phyloP scores from a whole-genome alignment of 169 alveolate genomes.

The Cystoisospora suis region DNA sequence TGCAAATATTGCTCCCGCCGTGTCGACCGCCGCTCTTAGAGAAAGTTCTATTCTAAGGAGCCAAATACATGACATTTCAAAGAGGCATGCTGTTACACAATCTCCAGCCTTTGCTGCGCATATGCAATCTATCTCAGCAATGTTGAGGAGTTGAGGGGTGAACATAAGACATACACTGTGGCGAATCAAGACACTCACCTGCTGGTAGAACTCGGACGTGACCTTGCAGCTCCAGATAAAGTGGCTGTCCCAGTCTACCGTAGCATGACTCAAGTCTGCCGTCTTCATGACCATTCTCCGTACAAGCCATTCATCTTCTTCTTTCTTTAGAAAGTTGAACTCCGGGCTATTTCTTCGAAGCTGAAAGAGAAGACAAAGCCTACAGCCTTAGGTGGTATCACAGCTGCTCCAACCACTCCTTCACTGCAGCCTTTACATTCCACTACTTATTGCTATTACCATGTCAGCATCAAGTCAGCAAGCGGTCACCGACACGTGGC shows the following conservation, averaged over 20 bases:
- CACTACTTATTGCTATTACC: too few relatives aligned
- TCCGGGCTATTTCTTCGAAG: conserved; percentile 39
- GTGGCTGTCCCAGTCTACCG: conserved; percentile 75
- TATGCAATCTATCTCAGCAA: too few relatives aligned
- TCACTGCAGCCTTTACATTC: too few relatives aligned
- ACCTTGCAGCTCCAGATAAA: conserved; percentile 74
- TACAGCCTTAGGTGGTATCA: too few relatives aligned
- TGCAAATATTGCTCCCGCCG: too few relatives aligned
- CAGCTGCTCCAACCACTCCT: too few relatives aligned
- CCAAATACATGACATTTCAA: background rate
- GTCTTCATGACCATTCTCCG: conserved; percentile 75
- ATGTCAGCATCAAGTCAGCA: too few relatives aligned
- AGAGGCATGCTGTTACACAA: background rate
- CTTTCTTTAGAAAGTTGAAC: conserved; percentile 40
- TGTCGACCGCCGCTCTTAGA: too few relatives aligned
- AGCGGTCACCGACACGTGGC: too few relatives aligned
- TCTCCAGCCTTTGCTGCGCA: background rate
- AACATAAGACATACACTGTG: too few relatives aligned
- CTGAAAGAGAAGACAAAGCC: background rate
- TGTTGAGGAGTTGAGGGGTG: background rate
- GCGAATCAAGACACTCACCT: conserved; percentile 12
- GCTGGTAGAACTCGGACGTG: conserved; percentile 34
- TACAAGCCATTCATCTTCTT: conserved; percentile 67
- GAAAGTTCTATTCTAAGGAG: too few relatives aligned
- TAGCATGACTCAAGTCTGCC: conserved; percentile 83